Base-by-base conservation (phyloP, 108 stramenopile species). In the Skeletonema costatum region DNA sequence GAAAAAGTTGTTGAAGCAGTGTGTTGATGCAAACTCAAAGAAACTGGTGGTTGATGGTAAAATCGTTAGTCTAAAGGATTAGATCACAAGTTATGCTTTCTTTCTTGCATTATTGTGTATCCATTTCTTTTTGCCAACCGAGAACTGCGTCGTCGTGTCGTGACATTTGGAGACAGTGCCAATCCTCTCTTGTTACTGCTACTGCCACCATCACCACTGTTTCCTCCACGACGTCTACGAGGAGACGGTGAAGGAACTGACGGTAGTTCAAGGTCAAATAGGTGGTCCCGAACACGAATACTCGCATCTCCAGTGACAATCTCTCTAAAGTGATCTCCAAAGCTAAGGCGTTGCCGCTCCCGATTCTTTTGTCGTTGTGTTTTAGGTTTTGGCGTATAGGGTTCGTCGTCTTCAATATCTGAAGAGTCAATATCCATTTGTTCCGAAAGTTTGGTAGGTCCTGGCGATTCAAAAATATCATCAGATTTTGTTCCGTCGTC, bases 191-290 rank as follows among this genome's bases (percentile, higher is more conserved):
- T 53, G 21, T 32, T 25, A 11, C 12, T 6, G 35, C 66, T 48
- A 11, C 32, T 19, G 13, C 35, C 30, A 30, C 53, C 64, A 33
- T 66, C 21, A 58, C 53, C 31, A 32, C 11, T 25, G 6, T 30
- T 42, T 32, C 17, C 16, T 17, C 7, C 17, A 62, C 62, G 61
- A 10, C 64, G 13, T 41, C 42, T 48, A 35, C 60, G 48, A 19
- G 78, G 71, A 44, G 71, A 67, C 7, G 63, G 39, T 12, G 44
- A 61, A 7, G 83, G 75, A 5, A 66, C 51, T 25, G 79, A 71
- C 39, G 84, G 81, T 19, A 86, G 38, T 2, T 86, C 82, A 4
- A 86, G 64, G 36, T 86, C 82, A 70, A 86, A 86, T 32, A 86
- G 66, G 53, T 82, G 78, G 60, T 86, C 85, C 14, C 82, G 61